phyloP scores from a whole-genome alignment of 306 rosid genomes.

The Canavalia gladiata region DNA sequence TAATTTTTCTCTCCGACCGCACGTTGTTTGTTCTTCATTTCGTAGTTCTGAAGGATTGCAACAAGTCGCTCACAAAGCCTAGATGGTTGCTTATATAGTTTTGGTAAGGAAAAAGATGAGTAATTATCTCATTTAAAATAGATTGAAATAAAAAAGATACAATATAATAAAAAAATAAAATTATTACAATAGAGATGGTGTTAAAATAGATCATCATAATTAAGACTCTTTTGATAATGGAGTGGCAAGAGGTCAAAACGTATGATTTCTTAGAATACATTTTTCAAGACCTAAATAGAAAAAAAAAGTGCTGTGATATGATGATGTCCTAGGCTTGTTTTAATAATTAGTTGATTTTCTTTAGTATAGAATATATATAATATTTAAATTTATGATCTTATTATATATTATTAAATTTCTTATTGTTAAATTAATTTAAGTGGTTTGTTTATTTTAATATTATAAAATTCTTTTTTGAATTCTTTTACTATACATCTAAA shows the following conservation, averaged over 20 bases:
- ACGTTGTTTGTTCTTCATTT: not conserved
- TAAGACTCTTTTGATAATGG: not conserved
- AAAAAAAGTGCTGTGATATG: slow-evolving; percentile 9
- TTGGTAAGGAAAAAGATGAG: not conserved
- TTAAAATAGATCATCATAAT: too few species aligned
- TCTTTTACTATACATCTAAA: not conserved
- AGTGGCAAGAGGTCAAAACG: not conserved
- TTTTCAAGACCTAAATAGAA: not conserved
- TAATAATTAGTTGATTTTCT: not conserved
- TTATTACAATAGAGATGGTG: too few species aligned
- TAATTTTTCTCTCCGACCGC: not conserved
- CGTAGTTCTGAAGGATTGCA: not conserved
- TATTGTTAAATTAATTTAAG: too few species aligned
- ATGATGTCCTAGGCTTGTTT: not conserved
- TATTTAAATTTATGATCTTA: too few species aligned
- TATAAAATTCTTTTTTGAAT: not conserved
- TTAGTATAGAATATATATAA: too few species aligned
- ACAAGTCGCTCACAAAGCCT: not conserved
- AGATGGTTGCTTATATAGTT: not conserved
- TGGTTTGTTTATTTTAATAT: not conserved
- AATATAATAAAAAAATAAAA: too few species aligned
- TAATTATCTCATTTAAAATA: too few species aligned
- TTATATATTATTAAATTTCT: too few species aligned
- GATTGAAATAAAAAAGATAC: too few species aligned
- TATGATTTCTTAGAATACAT: slow-evolving; percentile 13